Evolutionary conservation across 75 land plant species (phyloP).

Genomic region (Pinus taeda): DNA sequence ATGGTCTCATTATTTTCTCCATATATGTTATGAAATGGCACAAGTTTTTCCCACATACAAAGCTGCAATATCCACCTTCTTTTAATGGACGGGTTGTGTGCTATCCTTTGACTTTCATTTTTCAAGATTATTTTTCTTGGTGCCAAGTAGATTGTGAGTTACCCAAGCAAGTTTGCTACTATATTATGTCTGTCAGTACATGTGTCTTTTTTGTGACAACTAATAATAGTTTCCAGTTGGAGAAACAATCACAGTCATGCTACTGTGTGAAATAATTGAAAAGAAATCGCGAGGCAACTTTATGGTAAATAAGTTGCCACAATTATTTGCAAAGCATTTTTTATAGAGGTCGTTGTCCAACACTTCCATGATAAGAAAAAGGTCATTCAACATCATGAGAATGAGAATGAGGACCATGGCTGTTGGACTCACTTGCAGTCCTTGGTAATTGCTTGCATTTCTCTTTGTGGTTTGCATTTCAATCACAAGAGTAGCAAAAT

Average conservation of each 20-base stretch:
- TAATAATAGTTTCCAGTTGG: not conserved
- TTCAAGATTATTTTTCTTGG: constrained; percentile 90
- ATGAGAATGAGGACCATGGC: too few species aligned
- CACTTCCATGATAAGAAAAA: too few species aligned
- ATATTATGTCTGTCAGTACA: not conserved
- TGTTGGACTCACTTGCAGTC: too few species aligned
- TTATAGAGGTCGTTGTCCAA: too few species aligned
- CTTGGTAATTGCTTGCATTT: too few species aligned
- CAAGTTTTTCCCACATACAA: constrained; percentile 55
- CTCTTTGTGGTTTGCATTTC: too few species aligned
- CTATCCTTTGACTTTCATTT: constrained; percentile 57
- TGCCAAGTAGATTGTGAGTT: constrained; percentile 96
- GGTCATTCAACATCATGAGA: too few species aligned
- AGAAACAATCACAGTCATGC: not conserved
- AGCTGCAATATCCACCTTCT: constrained; percentile 67
- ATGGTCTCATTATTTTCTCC: not conserved
- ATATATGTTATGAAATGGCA: too few species aligned
- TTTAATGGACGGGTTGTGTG: constrained; percentile 93
- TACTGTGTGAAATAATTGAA: not conserved
- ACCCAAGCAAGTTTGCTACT: not conserved
- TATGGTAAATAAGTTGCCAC: not conserved
- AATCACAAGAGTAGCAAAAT: too few species aligned
- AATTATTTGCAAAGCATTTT: not conserved
- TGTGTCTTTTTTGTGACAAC: not conserved
- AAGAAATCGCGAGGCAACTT: not conserved